phyloP scores from a whole-genome alignment of 306 rosid species.

The Dryas drummondii region DNA sequence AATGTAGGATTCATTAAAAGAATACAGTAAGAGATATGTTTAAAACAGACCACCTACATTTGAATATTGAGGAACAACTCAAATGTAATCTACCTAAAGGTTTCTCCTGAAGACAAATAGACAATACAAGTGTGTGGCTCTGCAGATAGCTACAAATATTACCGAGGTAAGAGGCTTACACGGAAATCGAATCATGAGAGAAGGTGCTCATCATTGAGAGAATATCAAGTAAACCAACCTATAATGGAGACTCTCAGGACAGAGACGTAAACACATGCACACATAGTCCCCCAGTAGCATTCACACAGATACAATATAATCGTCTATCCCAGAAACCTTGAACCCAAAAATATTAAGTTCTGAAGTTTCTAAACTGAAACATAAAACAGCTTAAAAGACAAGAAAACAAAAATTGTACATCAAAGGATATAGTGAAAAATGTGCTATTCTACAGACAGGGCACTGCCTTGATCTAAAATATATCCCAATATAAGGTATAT shows the following conservation, averaged over 20 bases:
- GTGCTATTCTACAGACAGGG: not conserved
- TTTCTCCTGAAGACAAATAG: slow-evolving; percentile 7
- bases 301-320: not conserved
- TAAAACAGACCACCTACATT: not conserved
- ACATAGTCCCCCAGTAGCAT: not conserved
- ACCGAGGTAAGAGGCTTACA: not conserved
- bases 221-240: not conserved
- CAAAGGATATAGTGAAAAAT: not conserved
- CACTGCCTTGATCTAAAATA: no score
- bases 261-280: not conserved
- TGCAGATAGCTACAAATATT: not conserved
- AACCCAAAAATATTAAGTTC: not conserved
- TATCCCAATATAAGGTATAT: no score
- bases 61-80: not conserved
- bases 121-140: not conserved
- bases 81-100: not conserved
- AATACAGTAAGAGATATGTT: not conserved
- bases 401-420: not conserved
- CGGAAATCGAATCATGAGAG: not conserved
- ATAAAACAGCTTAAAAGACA: not conserved
- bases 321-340: not conserved
- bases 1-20: not conserved
- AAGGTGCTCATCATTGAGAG: not conserved
- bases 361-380: not conserved
- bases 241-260: not conserved